Evolutionary conservation across 2,329 filamentous ascomycete species (phyloP).

Genomic region (Incumbomyces delicatus): DNA sequence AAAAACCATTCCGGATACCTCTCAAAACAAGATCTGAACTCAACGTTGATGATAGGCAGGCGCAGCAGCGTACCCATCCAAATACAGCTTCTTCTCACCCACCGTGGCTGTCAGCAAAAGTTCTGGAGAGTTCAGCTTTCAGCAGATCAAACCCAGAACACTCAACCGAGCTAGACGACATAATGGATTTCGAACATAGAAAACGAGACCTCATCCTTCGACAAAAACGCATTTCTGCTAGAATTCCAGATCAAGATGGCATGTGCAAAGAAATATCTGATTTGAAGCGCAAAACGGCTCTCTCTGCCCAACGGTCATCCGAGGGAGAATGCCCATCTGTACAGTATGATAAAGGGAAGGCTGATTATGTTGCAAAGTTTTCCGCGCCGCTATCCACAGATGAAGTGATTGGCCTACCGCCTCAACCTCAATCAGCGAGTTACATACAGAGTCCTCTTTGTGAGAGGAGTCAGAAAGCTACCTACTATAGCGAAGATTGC

Average conservation of each 20-base stretch:
- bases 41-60: no score
- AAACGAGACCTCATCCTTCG: conserved; percentile 22
- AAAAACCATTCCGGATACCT: conserved; percentile 1
- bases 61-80: no score
- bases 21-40: background rate
- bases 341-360: no score
- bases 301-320: no score
- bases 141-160: conserved; percentile 3
- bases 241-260: background rate
- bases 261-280: background rate
- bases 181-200: conserved; percentile 31
- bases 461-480: no score
- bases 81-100: no score
- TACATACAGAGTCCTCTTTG: background rate
- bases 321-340: no score
- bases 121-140: background rate
- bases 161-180: conserved; percentile 21
- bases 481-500: no score
- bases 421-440: background rate
- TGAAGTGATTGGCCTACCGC: no score
- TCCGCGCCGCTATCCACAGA: no score
- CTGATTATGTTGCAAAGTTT: no score
- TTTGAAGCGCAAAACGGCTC: background rate
- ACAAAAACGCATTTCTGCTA: background rate
- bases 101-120: no score